phyloP scores from a whole-genome alignment of 2,329 filamentous ascomycete genomes.

The Fusarium buharicum region DNA sequence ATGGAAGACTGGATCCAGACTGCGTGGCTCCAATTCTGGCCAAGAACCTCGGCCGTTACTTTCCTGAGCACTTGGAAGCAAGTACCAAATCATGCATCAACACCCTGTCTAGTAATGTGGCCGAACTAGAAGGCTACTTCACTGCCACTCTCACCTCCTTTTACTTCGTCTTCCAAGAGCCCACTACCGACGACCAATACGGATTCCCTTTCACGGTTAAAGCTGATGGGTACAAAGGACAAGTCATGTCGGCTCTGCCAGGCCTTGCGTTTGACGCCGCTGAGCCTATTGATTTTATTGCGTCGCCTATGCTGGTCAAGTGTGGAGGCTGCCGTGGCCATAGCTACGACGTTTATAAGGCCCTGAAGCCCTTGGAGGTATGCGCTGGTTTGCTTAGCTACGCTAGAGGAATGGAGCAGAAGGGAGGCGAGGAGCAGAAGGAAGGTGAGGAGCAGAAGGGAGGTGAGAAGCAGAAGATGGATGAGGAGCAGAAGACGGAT shows the following conservation, averaged over 20 bases:
- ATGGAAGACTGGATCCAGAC: too few relatives aligned
- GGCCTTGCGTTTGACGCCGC: fast-evolving
- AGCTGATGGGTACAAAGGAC: too few relatives aligned
- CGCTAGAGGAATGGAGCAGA: too few relatives aligned
- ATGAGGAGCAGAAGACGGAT: too few relatives aligned
- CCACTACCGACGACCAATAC: fast-evolving
- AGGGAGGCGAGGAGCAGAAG: too few relatives aligned
- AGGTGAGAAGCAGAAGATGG: neutral
- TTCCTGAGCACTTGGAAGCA: neutral
- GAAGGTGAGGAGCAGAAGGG: neutral
- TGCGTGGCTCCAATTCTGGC: neutral
- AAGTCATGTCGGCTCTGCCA: neutral
- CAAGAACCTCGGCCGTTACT: neutral
- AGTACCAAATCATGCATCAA: fast-evolving
- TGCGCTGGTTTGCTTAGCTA: neutral
- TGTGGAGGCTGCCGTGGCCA: fast-evolving
- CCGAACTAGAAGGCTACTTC: fast-evolving
- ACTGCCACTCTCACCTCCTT: fast-evolving
- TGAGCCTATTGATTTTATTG: neutral
- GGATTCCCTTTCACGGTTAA: neutral
- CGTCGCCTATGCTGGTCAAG: neutral
- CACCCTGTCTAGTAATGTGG: neutral
- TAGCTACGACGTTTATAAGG: fast-evolving
- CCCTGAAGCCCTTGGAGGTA: neutral
- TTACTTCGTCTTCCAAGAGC: neutral